Evolutionary conservation across 768 basidiomycete species (phyloP), one percentile per base, ranked within the genome.

Genomic region (Boletus edulis): DNA sequence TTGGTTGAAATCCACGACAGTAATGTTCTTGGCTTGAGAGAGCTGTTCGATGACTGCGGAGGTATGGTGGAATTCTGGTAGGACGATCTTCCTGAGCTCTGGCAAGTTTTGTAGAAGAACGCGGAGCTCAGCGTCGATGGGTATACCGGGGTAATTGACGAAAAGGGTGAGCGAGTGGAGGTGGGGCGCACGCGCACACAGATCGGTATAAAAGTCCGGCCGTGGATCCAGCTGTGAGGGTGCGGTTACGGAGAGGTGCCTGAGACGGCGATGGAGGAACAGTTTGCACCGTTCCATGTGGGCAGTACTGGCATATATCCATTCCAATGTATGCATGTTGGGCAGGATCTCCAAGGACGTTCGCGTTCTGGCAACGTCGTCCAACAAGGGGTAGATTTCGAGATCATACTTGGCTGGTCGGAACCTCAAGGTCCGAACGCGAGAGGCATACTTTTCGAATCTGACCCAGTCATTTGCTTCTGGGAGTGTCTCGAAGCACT

Each of bases 251-350:
- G 60, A 46, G 49, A 78, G 71, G 39, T 70, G 55, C 56, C 73
- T 81, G 54, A 87, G 70, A 45, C 74, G 75, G 34, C 70, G 67
- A 62, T 84, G 81, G 77, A 87, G 83, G 68, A 87, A 86, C 50
- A 85, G 62, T 24, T 81, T 75, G 43, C 75, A 72, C 17, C 69
- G 67, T 22, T 73, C 69, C 62, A 73, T 61, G n/a, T 67, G 59
- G 0, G 64, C 63, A 13, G 54, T 20, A n/a, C 17, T 48, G 5
- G 44, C n/a, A 8, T 67, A 67, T 24, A 63, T 62, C 83, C 84
- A 87, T 17, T 75, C 67, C 6, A 88, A 70, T 3, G 74, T 73
- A 39, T 77, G 76, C 54, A 84, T 68, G 58, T 79, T 79, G 8
- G 86, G 85, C 3, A 87, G 65, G 48, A 86, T 76, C 48, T 78